These are phyloP conservation scores for Diaporthe humulicola DNA, from an alignment of 2,329 filamentous ascomycete species.

Conservation along the genomic window DNA sequence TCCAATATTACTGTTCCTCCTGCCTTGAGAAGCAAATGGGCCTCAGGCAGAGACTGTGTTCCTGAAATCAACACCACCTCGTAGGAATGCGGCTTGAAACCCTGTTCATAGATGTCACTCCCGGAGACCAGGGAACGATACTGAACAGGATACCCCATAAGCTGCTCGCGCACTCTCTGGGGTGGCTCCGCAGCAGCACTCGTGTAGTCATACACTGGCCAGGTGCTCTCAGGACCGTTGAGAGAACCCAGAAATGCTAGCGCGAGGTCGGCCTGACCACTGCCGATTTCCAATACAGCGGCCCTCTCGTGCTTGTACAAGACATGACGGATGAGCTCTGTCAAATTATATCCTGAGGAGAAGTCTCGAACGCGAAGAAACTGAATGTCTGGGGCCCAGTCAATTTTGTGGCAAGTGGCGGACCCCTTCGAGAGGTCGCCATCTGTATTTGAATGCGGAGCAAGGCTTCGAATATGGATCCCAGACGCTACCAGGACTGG, in stretches of 20 bases:
- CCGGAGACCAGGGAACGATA: background rate
- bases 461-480: conserved; percentile 11
- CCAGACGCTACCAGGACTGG: background rate
- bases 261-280: background rate
- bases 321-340: too few relatives aligned
- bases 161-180: conserved; percentile 3
- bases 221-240: background rate
- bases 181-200: background rate
- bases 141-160: background rate
- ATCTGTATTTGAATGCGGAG: background rate
- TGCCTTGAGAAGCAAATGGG: too few relatives aligned
- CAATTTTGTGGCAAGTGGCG: background rate
- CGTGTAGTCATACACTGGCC: conserved; percentile 18
- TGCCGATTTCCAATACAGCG: background rate
- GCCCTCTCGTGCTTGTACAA: too few relatives aligned
- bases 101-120: background rate
- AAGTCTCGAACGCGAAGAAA: background rate
- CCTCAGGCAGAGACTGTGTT: background rate
- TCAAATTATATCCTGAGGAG: too few relatives aligned
- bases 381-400: background rate
- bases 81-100: background rate
- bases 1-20: too few relatives aligned
- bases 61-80: conserved; percentile 4
- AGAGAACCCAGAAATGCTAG: background rate
- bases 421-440: background rate